Evolutionary conservation across 2,329 filamentous ascomycete genomes (phyloP), one percentile per base, ranked within the genome.

Genomic region (Pyricularia sp.): DNA sequence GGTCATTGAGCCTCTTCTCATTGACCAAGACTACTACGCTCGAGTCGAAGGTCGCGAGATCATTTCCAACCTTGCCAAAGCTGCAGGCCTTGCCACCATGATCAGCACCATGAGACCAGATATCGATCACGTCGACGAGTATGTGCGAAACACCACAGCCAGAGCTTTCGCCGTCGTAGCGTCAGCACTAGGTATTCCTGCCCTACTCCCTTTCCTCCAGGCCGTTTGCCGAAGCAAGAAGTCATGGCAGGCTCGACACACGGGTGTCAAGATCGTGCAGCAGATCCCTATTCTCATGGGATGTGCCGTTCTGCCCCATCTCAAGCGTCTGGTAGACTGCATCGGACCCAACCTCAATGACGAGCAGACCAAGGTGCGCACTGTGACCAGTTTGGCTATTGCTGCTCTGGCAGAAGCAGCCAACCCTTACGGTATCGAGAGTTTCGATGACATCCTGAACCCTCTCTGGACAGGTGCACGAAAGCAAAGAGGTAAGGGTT

Each of bases 261-360:
- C 94, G 2, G 94, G 94, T 78, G 94, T 99, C 69, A 99, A 99
- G 81, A 99, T 99, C 73, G 90, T 99, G 19, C 94, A 99, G 75
- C 94, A 99, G 74, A 97, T 99, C 71, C 93, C 94, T 26, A 99
- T 99, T 70, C 80, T 99, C 5, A 99, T 99, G 94, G 94, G 94
- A 31, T 99, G 94, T 74, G 94, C 94, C 60, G 91, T 99, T 63
- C 80, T 99, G 30, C 94, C 94, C 40, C 93, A 99, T 76, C 82
- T 99, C 64, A 97, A 97, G 76, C 93, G 93, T 4, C 81, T 99
- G 12, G 94, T 99, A 8, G 94, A 97, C 70, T 97, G 93, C 75
- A 97, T 99, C 72, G 91, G 89, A 16, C 91, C 93, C 63, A 97
- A 97, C 74, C 82, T 99, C 16, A 96, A 96, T 72, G 94, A 99